These are phyloP conservation scores for Stagonosporopsis tanaceti DNA, from an alignment of 2,329 filamentous ascomycete species.

Conservation along the genomic window DNA sequence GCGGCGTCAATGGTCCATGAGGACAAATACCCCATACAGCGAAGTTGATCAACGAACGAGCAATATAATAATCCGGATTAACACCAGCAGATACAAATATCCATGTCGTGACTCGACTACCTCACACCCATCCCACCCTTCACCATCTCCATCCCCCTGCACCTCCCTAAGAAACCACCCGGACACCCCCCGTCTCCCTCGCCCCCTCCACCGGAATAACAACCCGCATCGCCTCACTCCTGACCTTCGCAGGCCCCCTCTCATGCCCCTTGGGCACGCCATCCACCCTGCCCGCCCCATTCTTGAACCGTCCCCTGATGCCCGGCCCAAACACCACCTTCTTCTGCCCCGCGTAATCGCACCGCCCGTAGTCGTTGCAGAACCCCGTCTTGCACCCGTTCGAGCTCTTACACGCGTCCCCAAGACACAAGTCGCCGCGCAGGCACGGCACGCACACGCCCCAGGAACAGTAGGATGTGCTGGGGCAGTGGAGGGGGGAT, in stretches of 20 bases:
- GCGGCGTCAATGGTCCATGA: neutral
- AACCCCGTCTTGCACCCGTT: slow-evolving; percentile 45
- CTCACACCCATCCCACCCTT: neutral
- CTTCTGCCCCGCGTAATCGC: slow-evolving; percentile 35
- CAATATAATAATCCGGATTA: too few species aligned
- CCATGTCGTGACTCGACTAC: neutral
- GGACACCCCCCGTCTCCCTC: slow-evolving; percentile 29
- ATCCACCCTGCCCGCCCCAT: slow-evolving; percentile 12
- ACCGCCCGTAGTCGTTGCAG: slow-evolving; percentile 40
- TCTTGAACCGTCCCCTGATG: slow-evolving; percentile 24
- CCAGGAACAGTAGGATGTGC: slow-evolving; percentile 3
- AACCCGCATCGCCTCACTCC: slow-evolving; percentile 40
- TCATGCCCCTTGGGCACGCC: slow-evolving; percentile 34
- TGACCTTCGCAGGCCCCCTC: slow-evolving; percentile 41
- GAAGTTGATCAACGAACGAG: too few species aligned
- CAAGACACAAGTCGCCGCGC: neutral
- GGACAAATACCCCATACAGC: too few species aligned
- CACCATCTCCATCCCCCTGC: too few species aligned
- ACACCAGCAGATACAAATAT: too few species aligned
- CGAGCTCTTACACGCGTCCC: slow-evolving; percentile 32
- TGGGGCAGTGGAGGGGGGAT: neutral
- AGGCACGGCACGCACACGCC: neutral
- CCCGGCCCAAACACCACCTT: slow-evolving; percentile 37
- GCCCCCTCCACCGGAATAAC: slow-evolving; percentile 36
- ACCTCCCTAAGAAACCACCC: neutral